Percentiles rank a stretch among this genome's conserved stretches.
phyloP scores from a whole-genome alignment of 495 filamentous ascomycete genomes.

The Neurospora intermedia region DNA sequence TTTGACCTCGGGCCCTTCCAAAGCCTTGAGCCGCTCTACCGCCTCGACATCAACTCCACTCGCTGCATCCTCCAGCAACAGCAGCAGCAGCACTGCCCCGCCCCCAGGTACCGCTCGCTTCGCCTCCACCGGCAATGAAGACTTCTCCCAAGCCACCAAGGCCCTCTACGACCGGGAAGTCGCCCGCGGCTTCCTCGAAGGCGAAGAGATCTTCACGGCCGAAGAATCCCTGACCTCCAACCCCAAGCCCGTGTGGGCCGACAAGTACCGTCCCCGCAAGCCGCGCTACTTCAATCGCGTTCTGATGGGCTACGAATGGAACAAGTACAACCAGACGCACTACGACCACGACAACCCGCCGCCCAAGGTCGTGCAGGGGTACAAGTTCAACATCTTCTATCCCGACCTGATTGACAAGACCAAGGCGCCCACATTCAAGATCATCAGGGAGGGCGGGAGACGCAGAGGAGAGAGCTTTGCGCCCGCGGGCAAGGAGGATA shows the following conservation, averaged over 20 bases:
- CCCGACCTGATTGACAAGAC: slow-evolving; percentile 95
- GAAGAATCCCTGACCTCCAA: slow-evolving; percentile 69
- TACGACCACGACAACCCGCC: slow-evolving; percentile 99
- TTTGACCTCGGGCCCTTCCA: slow-evolving; percentile 3
- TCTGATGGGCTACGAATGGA: slow-evolving; percentile 99
- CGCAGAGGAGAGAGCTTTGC: slow-evolving; percentile 86
- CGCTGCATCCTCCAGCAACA: slow-evolving; percentile 3
- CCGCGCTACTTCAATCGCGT: slow-evolving; percentile 96
- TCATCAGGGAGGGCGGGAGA: slow-evolving; percentile 83
- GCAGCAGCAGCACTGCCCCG: slow-evolving; percentile 34
- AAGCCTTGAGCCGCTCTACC: slow-evolving; percentile 14
- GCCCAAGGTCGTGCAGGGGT: slow-evolving; percentile 95
- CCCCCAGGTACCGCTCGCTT: slow-evolving; percentile 58
- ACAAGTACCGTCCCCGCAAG: slow-evolving; percentile 85
- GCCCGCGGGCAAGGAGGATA: slow-evolving; percentile 94
- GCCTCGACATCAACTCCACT: slow-evolving; percentile 19
- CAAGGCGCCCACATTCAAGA: slow-evolving; percentile 88
- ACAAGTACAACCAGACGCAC: slow-evolving; percentile 99
- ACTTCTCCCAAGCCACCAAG: slow-evolving; percentile 85
- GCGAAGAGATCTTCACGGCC: slow-evolving; percentile 90
- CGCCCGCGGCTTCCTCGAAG: slow-evolving; percentile 81
- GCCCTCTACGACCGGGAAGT: slow-evolving; percentile 89
- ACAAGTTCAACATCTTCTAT: slow-evolving; percentile 99
- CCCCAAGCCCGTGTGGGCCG: slow-evolving; percentile 67
- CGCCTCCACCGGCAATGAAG: slow-evolving; percentile 62